These are phyloP conservation scores for Pleurotus platypus DNA, from an alignment of 768 basidiomycete species.

Conservation along the genomic window DNA sequence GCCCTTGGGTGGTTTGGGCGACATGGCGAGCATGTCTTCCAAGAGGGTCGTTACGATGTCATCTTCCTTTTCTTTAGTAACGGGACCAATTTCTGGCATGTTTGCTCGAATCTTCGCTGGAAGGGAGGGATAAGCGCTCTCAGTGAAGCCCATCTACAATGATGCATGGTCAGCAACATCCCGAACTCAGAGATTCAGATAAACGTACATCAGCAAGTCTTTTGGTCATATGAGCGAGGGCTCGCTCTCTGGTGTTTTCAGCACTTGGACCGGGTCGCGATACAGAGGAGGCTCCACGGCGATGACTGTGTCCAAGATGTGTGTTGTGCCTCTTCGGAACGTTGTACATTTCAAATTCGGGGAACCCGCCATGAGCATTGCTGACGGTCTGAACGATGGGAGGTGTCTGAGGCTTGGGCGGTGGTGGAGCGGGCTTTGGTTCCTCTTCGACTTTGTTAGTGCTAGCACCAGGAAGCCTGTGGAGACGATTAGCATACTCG, in stretches of 20 bases:
- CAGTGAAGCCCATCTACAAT: slow-evolving; percentile 72
- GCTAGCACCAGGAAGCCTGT: too few species aligned
- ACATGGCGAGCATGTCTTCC: slow-evolving; percentile 50
- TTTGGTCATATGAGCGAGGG: slow-evolving; percentile 47
- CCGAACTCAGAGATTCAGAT: not conserved
- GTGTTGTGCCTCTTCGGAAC: slow-evolving; percentile 49
- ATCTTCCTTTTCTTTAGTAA: slow-evolving; percentile 57
- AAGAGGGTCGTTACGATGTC: slow-evolving; percentile 61
- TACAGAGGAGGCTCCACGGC: not conserved
- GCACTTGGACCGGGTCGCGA: slow-evolving; percentile 18
- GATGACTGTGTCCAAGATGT: slow-evolving; percentile 31
- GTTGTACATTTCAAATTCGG: slow-evolving; percentile 61
- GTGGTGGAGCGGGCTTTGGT: slow-evolving; percentile 11
- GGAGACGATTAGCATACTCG: too few species aligned
- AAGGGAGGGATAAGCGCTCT: slow-evolving; percentile 50
- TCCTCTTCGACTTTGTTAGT: not conserved
- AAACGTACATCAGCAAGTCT: slow-evolving; percentile 61
- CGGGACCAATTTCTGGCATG: slow-evolving; percentile 35
- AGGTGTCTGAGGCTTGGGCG: slow-evolving; percentile 9
- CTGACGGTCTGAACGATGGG: slow-evolving; percentile 48
- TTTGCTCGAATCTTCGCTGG: slow-evolving; percentile 45
- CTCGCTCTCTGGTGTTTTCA: slow-evolving; percentile 27
- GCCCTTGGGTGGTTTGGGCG: slow-evolving; percentile 32
- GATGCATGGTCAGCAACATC: slow-evolving; percentile 9
- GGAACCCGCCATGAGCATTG: slow-evolving; percentile 56